These are phyloP conservation scores for Brassica cretica DNA, from an alignment of 345 rosid genomes.

Conservation along the genomic window DNA sequence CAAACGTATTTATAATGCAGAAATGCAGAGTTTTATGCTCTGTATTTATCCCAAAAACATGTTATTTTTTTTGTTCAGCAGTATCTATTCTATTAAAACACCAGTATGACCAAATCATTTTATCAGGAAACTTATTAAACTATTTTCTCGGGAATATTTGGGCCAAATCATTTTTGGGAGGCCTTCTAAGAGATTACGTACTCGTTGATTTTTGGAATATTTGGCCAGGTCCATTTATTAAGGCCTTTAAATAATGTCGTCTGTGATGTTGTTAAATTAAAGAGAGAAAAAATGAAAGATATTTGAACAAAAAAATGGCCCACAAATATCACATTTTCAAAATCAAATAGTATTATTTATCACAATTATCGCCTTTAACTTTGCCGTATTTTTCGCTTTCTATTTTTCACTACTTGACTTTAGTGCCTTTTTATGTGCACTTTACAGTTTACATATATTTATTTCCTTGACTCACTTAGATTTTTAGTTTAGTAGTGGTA, in stretches of 20 bases:
- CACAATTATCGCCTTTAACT: not conserved
- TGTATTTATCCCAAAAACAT: too few species aligned
- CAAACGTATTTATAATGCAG: too few species aligned
- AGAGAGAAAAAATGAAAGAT: not conserved
- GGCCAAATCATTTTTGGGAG: not conserved
- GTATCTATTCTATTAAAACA: too few species aligned
- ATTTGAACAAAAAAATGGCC: not conserved
- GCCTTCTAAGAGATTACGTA: not conserved
- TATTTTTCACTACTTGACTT: not conserved
- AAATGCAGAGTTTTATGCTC: too few species aligned
- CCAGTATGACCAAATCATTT: too few species aligned
- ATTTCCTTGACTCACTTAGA: not conserved
- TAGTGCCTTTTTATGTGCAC: not conserved
- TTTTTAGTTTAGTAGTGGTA: too few species aligned
- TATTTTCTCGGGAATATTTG: not conserved
- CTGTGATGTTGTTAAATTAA: not conserved
- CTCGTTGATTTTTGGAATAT: not conserved
- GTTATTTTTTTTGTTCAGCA: too few species aligned
- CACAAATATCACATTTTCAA: not conserved
- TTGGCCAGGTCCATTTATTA: not conserved
- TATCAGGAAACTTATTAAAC: too few species aligned
- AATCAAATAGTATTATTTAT: not conserved
- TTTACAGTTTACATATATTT: not conserved
- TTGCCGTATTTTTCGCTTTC: not conserved
- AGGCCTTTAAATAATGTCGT: not conserved